Base-by-base conservation (phyloP, 352 stramenopile species). In the Hyaloperonospora arabidopsidis region DNA sequence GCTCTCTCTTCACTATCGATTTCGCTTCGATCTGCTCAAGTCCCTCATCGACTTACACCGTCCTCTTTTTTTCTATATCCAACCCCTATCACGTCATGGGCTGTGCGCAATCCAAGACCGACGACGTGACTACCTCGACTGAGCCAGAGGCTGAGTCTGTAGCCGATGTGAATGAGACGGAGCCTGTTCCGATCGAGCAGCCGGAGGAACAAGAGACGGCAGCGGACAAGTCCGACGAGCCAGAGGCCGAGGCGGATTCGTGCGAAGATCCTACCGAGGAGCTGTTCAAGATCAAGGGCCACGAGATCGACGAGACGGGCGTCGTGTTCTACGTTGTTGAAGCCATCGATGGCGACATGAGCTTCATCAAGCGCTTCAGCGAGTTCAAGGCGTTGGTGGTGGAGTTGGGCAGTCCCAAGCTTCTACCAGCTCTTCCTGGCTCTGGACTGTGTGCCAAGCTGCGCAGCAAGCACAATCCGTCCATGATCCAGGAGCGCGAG, bases 301-400 rank as follows among this genome's bases (percentile, higher is more conserved):
- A 82, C 51, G 79, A 72, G 25, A 81, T 93, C 68, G 71, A 76
- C 15, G 75, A 84, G 10, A 41, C 70, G 1, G 78, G 80, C 22
- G 65, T 88, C 6, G 83, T 90, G 2, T 86, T 75, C 45, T 93
- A 93, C 78, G 56, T 68, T 11, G 50, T 93, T 23, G 67, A 86
- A 48, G 29, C 70, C 1, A 50, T 46, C 0, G 65, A 84, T 23
- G 63, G 64, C 40, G 61, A 70, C 3, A 52, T 13, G 12, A 49
- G 49, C 22, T 62, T 84, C 47, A 86, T 89, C 63, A 86, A 81
- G 61, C 80, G 80, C 58, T 90, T 74, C 66, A 88, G 79, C 53
- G 83, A 91, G 58, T 93, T 93, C 54, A 91, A 91, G 70, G 53
- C 64, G 36, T 63, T 93, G 8, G 73, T 91, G 49, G 57, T 61